Conservation (phyloP, 169 alveolate genomes). For the Plasmodium inui region DNA sequence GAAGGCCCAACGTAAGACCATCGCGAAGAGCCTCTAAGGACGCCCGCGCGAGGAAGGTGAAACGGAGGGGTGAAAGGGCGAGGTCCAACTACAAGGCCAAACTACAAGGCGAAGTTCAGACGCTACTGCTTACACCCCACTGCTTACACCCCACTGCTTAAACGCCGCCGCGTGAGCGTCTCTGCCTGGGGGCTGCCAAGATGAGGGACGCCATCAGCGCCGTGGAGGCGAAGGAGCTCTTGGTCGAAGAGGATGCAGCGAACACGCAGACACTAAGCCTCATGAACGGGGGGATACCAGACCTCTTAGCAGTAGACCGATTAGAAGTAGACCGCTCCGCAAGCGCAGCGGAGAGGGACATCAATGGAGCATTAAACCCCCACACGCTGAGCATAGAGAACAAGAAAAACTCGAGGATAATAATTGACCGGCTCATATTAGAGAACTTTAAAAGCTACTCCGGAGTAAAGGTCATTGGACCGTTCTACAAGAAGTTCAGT, state of each 20-base stretch:
- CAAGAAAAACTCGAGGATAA: slow-evolving; percentile 79
- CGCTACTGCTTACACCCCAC: background rate
- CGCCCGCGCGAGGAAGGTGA: background rate
- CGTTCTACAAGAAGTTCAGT: slow-evolving; percentile 93
- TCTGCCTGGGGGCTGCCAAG: too few species aligned
- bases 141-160: background rate
- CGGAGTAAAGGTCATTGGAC: slow-evolving; percentile 94
- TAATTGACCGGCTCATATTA: slow-evolving; percentile 91
- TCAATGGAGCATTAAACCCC: background rate
- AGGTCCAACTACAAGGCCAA: background rate
- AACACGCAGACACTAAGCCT: background rate
- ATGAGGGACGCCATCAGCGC: slow-evolving; percentile 25
- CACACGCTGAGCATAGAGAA: background rate
- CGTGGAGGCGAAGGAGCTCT: background rate
- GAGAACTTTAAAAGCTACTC: slow-evolving; percentile 97
- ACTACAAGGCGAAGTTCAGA: background rate
- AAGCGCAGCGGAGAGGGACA: background rate
- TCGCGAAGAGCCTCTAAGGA: background rate
- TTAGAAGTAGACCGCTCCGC: background rate
- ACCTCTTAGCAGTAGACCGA: background rate
- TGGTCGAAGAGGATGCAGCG: background rate
- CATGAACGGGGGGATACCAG: background rate
- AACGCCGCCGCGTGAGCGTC: background rate
- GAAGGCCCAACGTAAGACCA: background rate
- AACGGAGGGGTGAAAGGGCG: background rate